Evolutionary conservation across 2,329 filamentous ascomycete species (phyloP).

Genomic region (Aspergillus piperis): DNA sequence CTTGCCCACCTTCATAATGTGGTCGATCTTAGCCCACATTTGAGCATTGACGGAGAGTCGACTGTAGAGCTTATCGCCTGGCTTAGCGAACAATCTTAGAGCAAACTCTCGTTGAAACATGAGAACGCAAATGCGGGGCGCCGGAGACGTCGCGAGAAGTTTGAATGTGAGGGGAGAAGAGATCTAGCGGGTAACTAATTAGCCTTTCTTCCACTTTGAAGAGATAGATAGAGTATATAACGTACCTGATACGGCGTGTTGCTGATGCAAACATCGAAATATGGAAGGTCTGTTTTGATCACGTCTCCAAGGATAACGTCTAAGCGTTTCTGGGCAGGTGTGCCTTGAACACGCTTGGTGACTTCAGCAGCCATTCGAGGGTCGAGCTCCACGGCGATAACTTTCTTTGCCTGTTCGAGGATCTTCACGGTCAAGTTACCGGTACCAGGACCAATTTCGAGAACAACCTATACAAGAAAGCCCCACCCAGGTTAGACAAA

Average conservation of each 20-base stretch:
- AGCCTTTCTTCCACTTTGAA: background rate
- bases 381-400: constrained; percentile 87
- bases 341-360: constrained; percentile 89
- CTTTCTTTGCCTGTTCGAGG: constrained; percentile 79
- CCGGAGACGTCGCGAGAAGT: constrained; percentile 76
- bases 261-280: constrained; percentile 81
- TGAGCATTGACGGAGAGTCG: constrained; percentile 91
- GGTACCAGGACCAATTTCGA: constrained; percentile 89
- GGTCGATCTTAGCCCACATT: constrained; percentile 75
- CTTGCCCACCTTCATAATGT: constrained; percentile 88
- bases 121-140: constrained; percentile 81
- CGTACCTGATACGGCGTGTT: constrained; percentile 70
- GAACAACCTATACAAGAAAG: constrained; percentile 61
- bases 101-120: constrained; percentile 93
- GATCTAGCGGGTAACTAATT: constrained; percentile 57
- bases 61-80: constrained; percentile 85
- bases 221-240: constrained; percentile 4
- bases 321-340: constrained; percentile 76
- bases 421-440: constrained; percentile 89
- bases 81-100: constrained; percentile 81
- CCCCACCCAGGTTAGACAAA: background rate
- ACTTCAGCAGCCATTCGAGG: constrained; percentile 95
- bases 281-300: constrained; percentile 80
- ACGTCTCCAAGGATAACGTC: constrained; percentile 90
- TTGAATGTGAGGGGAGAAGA: constrained; percentile 90